Evolutionary conservation across 2,329 filamentous ascomycete genomes (phyloP).

Genomic region (Herpotrichia juniperi): DNA sequence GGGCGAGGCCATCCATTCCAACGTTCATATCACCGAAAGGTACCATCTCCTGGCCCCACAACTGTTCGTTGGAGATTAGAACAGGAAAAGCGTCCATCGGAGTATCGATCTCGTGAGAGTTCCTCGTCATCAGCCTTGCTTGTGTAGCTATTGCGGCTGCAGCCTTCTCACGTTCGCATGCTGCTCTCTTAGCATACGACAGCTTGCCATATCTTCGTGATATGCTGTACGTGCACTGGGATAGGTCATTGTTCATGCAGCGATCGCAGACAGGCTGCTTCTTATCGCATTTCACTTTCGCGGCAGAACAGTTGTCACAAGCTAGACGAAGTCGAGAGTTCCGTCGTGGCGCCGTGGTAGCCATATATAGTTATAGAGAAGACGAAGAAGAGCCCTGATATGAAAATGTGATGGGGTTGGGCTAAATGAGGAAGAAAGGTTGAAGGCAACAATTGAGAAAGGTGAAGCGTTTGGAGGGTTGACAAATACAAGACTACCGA

Average conservation of each 20-base stretch:
- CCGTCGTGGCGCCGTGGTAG: not conserved
- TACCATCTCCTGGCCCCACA: not conserved
- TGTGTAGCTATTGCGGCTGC: not conserved
- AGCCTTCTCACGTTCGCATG: not conserved
- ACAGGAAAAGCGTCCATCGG: not conserved
- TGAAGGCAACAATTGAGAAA: too few species aligned
- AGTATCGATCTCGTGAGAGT: not conserved
- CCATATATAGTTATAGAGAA: too few species aligned
- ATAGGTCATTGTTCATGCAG: not conserved
- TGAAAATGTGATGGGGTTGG: too few species aligned
- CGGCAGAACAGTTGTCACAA: not conserved
- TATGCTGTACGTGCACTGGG: not conserved
- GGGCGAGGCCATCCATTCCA: too few species aligned
- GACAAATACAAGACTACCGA: too few species aligned
- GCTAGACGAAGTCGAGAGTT: not conserved
- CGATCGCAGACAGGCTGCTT: slow-evolving; percentile 1
- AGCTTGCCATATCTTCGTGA: not conserved
- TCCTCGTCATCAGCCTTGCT: not conserved
- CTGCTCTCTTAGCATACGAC: not conserved
- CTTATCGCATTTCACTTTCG: slow-evolving; percentile 1
- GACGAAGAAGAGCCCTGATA: too few species aligned
- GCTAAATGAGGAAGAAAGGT: too few species aligned
- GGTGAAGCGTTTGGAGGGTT: too few species aligned
- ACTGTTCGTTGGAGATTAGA: not conserved
- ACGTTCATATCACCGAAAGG: not conserved